These are phyloP conservation scores for Hemerocallis citrina DNA, from an alignment of 106 monocot species.

Conservation along the genomic window DNA sequence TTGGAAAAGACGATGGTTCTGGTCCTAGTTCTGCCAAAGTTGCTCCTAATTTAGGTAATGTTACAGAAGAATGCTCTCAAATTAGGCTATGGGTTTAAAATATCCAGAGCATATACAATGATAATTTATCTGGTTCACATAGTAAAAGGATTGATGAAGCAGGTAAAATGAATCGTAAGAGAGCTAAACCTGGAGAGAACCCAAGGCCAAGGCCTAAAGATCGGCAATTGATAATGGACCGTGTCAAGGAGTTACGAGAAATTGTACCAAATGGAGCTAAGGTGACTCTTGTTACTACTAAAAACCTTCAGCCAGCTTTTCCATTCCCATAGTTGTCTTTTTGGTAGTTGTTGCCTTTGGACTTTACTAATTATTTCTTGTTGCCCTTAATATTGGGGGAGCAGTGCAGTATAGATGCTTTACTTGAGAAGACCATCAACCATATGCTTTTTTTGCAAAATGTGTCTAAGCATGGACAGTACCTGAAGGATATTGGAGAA, in stretches of 20 bases:
- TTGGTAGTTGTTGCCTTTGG: background rate
- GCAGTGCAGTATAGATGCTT: constrained; percentile 90
- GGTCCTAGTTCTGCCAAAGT: constrained; percentile 21
- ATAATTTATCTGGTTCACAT: constrained; percentile 27
- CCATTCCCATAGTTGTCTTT: background rate
- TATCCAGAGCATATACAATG: constrained; percentile 28
- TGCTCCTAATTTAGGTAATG: constrained; percentile 24
- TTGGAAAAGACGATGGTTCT: constrained; percentile 18
- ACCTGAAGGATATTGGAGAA: constrained; percentile 58
- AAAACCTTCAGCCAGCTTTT: background rate
- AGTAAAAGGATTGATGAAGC: constrained; percentile 34
- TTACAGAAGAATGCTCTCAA: constrained; percentile 36
- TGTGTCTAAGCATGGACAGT: constrained; percentile 82
- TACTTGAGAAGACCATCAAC: constrained; percentile 83
- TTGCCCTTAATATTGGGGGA: background rate
- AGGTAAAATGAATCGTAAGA: constrained; percentile 54
- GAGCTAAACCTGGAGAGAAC: constrained; percentile 66
- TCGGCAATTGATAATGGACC: constrained; percentile 88
- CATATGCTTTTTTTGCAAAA: constrained; percentile 94
- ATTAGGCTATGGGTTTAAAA: constrained; percentile 63
- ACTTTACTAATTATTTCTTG: constrained; percentile 3
- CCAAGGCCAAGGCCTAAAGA: constrained; percentile 85
- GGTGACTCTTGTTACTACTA: constrained; percentile 24
- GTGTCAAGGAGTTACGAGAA: constrained; percentile 88
- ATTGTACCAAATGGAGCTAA: constrained; percentile 92